Percentiles rank a stretch among this genome's conserved stretches.
Evolutionary conservation across 1,284 basidiomycete species (phyloP).

Genomic region (Ustilago crameri): DNA sequence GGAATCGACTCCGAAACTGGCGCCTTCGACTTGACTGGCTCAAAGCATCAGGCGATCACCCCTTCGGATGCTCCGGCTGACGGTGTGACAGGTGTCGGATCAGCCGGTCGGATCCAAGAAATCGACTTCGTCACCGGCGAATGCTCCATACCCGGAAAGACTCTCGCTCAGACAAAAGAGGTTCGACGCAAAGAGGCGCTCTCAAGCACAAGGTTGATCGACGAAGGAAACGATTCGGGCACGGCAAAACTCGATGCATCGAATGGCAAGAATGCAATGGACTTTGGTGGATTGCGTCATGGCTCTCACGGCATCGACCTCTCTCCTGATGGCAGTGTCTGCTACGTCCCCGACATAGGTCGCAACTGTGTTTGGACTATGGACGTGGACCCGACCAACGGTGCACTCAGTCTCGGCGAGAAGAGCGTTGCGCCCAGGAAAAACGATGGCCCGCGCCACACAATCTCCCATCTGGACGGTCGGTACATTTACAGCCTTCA

Average conservation of each 20-base stretch:
- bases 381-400: slow-evolving; percentile 57
- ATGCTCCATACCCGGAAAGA: slow-evolving; percentile 44
- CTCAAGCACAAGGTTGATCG: neutral
- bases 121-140: slow-evolving; percentile 59
- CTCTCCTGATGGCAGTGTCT: slow-evolving; percentile 25
- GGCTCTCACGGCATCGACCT: slow-evolving; percentile 36
- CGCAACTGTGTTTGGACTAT: slow-evolving; percentile 69
- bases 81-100: slow-evolving; percentile 25
- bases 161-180: slow-evolving; percentile 22
- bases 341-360: slow-evolving; percentile 57
- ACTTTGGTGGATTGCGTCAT: slow-evolving; percentile 54
- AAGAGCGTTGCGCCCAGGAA: slow-evolving; percentile 67
- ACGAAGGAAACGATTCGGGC: neutral
- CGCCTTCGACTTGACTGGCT: slow-evolving; percentile 45
- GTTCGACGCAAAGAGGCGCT: slow-evolving; percentile 8
- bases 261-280: slow-evolving; percentile 42
- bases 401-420: slow-evolving; percentile 60
- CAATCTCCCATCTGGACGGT: slow-evolving; percentile 69
- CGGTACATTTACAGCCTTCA: slow-evolving; percentile 68
- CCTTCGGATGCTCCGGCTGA: slow-evolving; percentile 12
- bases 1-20: slow-evolving; percentile 61
- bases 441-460: slow-evolving; percentile 69
- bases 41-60: slow-evolving; percentile 19
- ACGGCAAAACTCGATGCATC: slow-evolving; percentile 30
- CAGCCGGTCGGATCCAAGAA: slow-evolving; percentile 56